Base-by-base conservation (phyloP, 2,329 filamentous ascomycete species). In the Aspergillus tanneri region DNA sequence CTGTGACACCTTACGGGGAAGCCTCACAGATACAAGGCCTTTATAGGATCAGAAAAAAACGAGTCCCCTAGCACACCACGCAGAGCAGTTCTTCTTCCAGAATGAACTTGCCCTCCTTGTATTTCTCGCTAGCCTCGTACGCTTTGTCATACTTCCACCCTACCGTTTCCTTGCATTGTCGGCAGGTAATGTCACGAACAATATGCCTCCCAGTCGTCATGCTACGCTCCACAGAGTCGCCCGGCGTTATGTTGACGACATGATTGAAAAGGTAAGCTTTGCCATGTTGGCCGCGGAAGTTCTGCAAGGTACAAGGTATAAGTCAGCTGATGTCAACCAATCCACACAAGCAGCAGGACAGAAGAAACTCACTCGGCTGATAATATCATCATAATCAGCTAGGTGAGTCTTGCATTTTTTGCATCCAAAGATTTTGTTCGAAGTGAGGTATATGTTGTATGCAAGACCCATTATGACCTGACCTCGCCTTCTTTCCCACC, bases 71-170 rank as follows among this genome's bases (percentile, higher is more conserved):
- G 61, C 76, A 81, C 52, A 96, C 90, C 58, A 84, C 85, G 71
- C 88, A 92, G 30, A 97, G 78, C 55, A 96, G 73, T 75, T 96
- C 91, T 24, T 88, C 88, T 76, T 97, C 92, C 48, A 99, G 79
- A 51, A 99, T 99, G 69, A 88, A 97, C 75, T 97, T 99, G 47
- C 90, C 91, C 78, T 99, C 93, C 77, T 99, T 99, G 75, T 99
- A 99, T 74, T 96, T 96, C 80, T 99, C 92, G 56, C 80, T 85
- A 25, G 77, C 72, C 75, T 99, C 93, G 69, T 88, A 97, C 1
- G 93, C 93, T 75, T 95, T 96, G 72, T 99, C 93, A 69, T 99
- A 99, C 71, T 96, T 97, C 93, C 93, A 99, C 27, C 93, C 93
- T 44, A 99, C 93, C 23, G 86, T 87, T 70, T 91, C 87, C 67